Evolutionary conservation across 2,329 filamentous ascomycete genomes (phyloP).

Genomic region (Sporothrix mexicana): DNA sequence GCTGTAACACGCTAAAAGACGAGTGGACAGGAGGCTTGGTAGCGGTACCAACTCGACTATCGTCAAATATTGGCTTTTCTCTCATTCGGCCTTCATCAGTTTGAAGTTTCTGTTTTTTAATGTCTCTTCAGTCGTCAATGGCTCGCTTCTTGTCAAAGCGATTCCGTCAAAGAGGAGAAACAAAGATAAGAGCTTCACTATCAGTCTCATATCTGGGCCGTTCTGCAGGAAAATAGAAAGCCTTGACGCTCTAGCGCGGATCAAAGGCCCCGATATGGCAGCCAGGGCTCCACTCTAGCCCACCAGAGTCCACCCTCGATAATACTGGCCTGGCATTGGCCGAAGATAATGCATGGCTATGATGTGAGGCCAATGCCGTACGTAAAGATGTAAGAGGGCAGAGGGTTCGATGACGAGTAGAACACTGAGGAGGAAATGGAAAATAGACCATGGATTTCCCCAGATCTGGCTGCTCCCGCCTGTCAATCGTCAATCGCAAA

Average conservation of each 20-base stretch:
- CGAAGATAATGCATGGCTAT: constrained; percentile 25
- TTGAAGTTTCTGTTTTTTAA: neutral
- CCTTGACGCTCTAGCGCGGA: constrained; percentile 13
- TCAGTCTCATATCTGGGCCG: neutral
- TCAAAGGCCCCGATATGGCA: constrained; percentile 13
- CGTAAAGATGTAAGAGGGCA: constrained; percentile 18
- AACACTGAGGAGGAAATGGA: neutral
- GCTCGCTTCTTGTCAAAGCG: neutral
- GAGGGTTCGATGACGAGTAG: constrained; percentile 7
- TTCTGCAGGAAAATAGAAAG: neutral
- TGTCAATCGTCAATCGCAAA: neutral
- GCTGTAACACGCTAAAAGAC: neutral
- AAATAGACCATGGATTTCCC: neutral
- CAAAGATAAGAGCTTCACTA: constrained; percentile 27
- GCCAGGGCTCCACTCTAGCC: constrained; percentile 4
- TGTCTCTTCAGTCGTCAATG: neutral
- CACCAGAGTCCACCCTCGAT: constrained; percentile 10
- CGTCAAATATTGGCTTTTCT: neutral
- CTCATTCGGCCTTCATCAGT: too few species aligned
- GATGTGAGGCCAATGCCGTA: constrained; percentile 20
- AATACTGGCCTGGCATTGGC: constrained; percentile 28
- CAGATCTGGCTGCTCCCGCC: constrained; percentile 16
- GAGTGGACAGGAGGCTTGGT: too few species aligned
- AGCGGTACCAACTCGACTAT: neutral
- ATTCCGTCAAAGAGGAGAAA: neutral